Conservation (phyloP, 306 rosid species). For the Psophocarpus tetragonolobus region DNA sequence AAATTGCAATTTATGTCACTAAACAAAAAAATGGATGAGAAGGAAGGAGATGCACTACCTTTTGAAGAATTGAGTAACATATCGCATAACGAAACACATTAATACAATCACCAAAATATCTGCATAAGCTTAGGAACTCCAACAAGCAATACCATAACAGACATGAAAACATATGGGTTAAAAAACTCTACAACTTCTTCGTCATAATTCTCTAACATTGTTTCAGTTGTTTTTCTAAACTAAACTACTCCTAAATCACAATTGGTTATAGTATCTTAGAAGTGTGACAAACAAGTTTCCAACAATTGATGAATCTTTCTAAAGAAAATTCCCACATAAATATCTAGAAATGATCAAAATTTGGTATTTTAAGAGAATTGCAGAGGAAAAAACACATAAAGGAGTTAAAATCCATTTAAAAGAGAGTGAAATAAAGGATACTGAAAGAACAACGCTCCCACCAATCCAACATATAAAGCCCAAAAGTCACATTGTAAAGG, state of each 20-base stretch:
- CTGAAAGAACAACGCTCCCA: slow-evolving; percentile 95
- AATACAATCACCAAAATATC: slow-evolving; percentile 72
- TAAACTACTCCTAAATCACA: neutral
- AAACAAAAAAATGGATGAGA: slow-evolving; percentile 17
- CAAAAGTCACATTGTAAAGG: slow-evolving; percentile 96
- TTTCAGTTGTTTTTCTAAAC: neutral
- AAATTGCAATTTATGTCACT: neutral
- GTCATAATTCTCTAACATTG: slow-evolving; percentile 7
- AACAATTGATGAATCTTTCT: neutral
- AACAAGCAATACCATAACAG: slow-evolving; percentile 31
- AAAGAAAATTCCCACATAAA: neutral
- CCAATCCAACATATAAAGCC: slow-evolving; percentile 93
- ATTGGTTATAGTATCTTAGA: neutral
- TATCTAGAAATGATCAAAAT: slow-evolving; percentile 14
- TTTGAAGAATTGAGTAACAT: slow-evolving; percentile 50
- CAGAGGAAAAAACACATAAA: neutral
- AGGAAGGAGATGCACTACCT: slow-evolving; percentile 48
- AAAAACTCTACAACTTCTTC: neutral
- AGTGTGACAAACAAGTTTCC: slow-evolving; percentile 4
- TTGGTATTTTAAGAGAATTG: neutral
- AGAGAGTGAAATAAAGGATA: slow-evolving; percentile 50
- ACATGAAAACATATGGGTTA: slow-evolving; percentile 13
- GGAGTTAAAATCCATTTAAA: slow-evolving; percentile 7
- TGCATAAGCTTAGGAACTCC: slow-evolving; percentile 50
- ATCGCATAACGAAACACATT: slow-evolving; percentile 72